Conservation (phyloP, 139 green algal genomes). For the Picochlorum sp. region DNA sequence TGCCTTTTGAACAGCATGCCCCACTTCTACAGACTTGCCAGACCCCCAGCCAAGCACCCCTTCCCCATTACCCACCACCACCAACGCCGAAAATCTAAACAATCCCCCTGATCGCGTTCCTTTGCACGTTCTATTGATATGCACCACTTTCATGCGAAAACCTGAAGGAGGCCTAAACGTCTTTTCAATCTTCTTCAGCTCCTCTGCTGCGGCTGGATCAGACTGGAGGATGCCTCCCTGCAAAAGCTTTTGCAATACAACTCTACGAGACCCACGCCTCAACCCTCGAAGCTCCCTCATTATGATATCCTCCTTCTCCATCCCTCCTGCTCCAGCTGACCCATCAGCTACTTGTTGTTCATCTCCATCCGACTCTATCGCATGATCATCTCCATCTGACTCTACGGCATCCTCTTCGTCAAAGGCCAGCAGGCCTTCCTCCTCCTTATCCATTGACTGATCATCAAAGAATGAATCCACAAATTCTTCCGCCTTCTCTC, state of each 20-base stretch:
- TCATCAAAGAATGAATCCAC: neutral
- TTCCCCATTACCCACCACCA: conserved; percentile 37
- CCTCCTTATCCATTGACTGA: neutral
- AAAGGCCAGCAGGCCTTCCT: neutral
- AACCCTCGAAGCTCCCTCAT: conserved; percentile 19
- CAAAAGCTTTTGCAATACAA: conserved; percentile 27
- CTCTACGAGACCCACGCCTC: conserved; percentile 11
- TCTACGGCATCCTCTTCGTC: neutral
- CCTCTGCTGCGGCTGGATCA: conserved; percentile 14
- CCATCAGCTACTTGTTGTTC: neutral
- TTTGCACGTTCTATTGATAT: conserved; percentile 34
- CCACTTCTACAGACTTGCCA: conserved; percentile 30
- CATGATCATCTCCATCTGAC: neutral
- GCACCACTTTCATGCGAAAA: conserved; percentile 24
- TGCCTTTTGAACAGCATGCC: conserved; percentile 26
- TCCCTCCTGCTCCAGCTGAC: no score
- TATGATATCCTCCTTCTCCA: conserved; percentile 11
- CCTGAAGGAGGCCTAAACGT: conserved; percentile 11
- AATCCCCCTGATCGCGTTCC: conserved; percentile 28
- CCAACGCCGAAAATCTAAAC: conserved; percentile 25
- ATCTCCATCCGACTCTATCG: neutral
- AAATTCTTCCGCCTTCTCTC: neutral
- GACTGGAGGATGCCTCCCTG: conserved; percentile 19
- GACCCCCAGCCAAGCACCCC: conserved; percentile 34
- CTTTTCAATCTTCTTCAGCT: conserved; percentile 26